These are phyloP conservation scores for Viridothelium virens DNA, from an alignment of 495 filamentous ascomycete species.

Conservation along the genomic window DNA sequence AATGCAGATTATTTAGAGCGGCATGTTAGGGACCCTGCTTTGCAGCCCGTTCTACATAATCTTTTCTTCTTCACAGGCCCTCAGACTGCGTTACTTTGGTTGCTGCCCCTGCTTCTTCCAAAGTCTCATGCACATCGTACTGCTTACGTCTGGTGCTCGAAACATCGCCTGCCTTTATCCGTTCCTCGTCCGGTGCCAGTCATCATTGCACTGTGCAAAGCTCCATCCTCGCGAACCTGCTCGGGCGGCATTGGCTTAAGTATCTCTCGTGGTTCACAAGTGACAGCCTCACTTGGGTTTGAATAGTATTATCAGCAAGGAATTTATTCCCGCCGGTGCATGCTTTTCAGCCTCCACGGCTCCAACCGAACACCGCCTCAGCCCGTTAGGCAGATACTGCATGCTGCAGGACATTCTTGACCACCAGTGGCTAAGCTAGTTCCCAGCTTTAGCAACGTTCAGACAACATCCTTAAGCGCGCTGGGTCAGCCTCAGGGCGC, in stretches of 20 bases:
- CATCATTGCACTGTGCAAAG: not conserved
- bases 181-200: not conserved
- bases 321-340: not conserved
- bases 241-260: not conserved
- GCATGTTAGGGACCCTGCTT: not conserved
- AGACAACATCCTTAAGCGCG: not conserved
- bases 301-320: not conserved
- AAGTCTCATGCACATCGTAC: constrained; percentile 2
- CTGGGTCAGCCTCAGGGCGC: not conserved
- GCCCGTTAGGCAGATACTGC: constrained; percentile 1
- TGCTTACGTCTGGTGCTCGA: constrained; percentile 9
- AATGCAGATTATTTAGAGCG: constrained; percentile 7
- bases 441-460: constrained; percentile 7
- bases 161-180: not conserved
- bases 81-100: constrained; percentile 4
- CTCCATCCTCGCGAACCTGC: not conserved
- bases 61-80: not conserved
- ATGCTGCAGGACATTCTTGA: constrained; percentile 4
- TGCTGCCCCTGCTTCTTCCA: not conserved
- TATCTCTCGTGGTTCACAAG: not conserved
- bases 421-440: constrained; percentile 11
- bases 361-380: constrained; percentile 11
- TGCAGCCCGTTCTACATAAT: constrained; percentile 8
- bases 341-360: not conserved
- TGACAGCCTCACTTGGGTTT: not conserved